phyloP scores from a whole-genome alignment of 768 basidiomycete genomes.

The Lactifluus subvellereus region DNA sequence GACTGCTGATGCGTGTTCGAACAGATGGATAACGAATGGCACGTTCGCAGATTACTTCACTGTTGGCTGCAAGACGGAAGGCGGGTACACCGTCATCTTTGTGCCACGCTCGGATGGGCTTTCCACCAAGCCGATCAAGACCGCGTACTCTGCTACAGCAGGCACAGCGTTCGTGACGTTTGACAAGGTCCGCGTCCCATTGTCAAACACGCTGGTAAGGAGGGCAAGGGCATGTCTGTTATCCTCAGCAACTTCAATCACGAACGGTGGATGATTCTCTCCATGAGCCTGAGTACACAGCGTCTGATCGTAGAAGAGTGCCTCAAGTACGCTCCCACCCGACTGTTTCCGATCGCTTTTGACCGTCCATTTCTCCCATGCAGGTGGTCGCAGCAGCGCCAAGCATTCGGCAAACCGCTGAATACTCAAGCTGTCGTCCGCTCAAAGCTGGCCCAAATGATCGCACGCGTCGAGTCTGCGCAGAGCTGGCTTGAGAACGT shows the following conservation, averaged over 20 bases:
- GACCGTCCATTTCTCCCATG: neutral
- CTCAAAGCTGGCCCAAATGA: constrained; percentile 83
- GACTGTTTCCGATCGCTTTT: neutral
- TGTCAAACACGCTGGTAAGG: constrained; percentile 81
- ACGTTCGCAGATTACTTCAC: constrained; percentile 83
- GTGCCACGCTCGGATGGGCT: constrained; percentile 67
- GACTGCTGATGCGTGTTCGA: neutral
- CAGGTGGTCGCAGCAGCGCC: constrained; percentile 85
- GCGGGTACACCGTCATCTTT: constrained; percentile 70
- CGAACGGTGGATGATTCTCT: constrained; percentile 83
- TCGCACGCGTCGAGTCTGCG: constrained; percentile 76
- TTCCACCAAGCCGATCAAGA: constrained; percentile 86
- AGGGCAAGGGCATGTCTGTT: constrained; percentile 77
- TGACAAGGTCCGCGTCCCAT: constrained; percentile 73
- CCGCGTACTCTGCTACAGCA: constrained; percentile 85
- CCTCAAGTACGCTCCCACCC: constrained; percentile 53
- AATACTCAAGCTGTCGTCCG: constrained; percentile 82
- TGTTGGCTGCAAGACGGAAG: constrained; percentile 66
- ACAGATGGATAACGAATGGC: constrained; percentile 88
- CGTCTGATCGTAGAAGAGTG: constrained; percentile 84
- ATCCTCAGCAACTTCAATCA: constrained; percentile 87
- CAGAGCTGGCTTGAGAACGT: constrained; percentile 89
- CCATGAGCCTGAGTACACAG: constrained; percentile 66
- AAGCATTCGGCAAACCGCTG: constrained; percentile 87
- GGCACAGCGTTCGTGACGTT: constrained; percentile 87